phyloP scores from a whole-genome alignment of 1,284 basidiomycete species.

The Pterulicium gracile region DNA sequence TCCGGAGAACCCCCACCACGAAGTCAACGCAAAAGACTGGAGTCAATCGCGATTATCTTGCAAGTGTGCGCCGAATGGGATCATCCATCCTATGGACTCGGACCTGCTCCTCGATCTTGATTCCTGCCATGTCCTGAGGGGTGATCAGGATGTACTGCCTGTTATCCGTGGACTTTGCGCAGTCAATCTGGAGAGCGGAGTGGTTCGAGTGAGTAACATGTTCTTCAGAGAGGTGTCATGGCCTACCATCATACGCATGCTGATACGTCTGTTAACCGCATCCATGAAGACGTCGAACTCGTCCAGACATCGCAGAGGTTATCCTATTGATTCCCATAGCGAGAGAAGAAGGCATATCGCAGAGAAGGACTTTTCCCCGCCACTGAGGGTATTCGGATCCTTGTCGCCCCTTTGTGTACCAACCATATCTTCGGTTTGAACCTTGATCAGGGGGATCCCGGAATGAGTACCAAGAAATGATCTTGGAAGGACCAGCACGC shows the following conservation, averaged over 20 bases:
- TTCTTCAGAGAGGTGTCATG: too few relatives aligned
- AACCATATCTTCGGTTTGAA: constrained; percentile 71
- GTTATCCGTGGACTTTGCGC: constrained; percentile 71
- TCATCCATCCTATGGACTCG: constrained; percentile 71
- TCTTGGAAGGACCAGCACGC: too few relatives aligned
- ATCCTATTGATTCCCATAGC: constrained; percentile 92
- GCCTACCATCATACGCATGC: constrained; percentile 85
- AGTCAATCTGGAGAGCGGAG: constrained; percentile 72
- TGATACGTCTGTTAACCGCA: constrained; percentile 82
- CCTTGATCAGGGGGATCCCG: constrained; percentile 25
- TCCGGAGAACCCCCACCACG: too few relatives aligned
- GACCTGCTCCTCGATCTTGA: constrained; percentile 49
- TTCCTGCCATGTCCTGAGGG: constrained; percentile 73
- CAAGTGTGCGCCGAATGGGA: too few relatives aligned
- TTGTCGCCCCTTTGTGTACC: constrained; percentile 56
- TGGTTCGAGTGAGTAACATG: too few relatives aligned
- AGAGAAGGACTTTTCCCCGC: constrained; percentile 95
- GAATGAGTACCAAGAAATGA: constrained; percentile 2
- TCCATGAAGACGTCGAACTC: constrained; percentile 98
- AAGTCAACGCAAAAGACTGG: too few relatives aligned
- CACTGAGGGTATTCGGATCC: constrained; percentile 76
- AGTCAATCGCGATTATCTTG: too few relatives aligned
- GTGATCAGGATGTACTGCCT: constrained; percentile 93
- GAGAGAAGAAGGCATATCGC: constrained; percentile 91
- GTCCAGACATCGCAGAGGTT: constrained; percentile 88